These are phyloP conservation scores for Mucor racemosus DNA, from an alignment of 371 early-diverging fungal genomes.

Conservation along the genomic window DNA sequence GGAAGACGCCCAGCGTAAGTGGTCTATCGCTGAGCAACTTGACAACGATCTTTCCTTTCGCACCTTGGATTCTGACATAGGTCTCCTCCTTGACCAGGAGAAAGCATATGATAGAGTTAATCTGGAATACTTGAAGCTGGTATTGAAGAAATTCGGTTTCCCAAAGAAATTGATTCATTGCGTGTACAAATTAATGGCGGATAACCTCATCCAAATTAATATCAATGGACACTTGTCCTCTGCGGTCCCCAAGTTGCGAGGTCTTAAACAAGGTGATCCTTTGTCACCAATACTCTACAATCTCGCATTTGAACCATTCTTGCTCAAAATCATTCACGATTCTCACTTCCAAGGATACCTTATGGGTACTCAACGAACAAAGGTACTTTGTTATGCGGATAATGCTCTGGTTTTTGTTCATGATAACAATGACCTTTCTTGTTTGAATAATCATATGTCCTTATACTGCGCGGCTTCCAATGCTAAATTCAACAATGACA, in stretches of 20 bases:
- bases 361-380: background rate
- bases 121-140: constrained; percentile 6
- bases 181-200: background rate
- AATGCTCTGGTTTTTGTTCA: constrained; percentile 15
- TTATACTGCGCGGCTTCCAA: too few relatives aligned
- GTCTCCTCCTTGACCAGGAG: constrained; percentile 21
- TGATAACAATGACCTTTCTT: too few relatives aligned
- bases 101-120: constrained; percentile 28
- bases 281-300: constrained; percentile 22
- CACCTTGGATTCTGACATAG: background rate
- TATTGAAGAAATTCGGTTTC: constrained; percentile 16
- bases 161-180: background rate
- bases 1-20: background rate
- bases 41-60: background rate
- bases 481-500: constrained; percentile 17
- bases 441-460: too few relatives aligned
- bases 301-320: constrained; percentile 17
- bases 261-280: constrained; percentile 26
- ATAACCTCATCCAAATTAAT: background rate
- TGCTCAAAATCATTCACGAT: background rate
- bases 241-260: background rate
- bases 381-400: constrained; percentile 12
- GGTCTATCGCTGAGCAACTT: background rate
- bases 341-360: background rate
- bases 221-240: background rate